Base-by-base conservation (phyloP, 2,329 filamentous ascomycete genomes). In the Diplodia intermedia region DNA sequence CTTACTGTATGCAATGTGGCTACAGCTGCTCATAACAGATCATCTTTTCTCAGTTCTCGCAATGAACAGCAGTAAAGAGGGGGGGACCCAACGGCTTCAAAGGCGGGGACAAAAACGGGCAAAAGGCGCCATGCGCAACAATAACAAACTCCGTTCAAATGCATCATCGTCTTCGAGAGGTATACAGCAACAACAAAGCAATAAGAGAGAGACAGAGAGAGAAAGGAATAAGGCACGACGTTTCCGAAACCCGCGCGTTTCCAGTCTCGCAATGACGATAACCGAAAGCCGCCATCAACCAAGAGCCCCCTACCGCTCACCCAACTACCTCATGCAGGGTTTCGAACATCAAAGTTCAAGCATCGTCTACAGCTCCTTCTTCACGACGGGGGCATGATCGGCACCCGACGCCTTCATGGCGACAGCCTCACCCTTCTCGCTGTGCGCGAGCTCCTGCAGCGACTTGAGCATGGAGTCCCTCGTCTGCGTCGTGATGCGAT, bases 401-500 rank as follows among this genome's bases (percentile, higher is more conserved):
- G 31, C 65, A 31, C 54, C 54, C 6, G 43, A 20, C 31, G 47
- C 31, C 65, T 67, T 60, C 60, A 68, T 43, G 9, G 60, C 67
- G 26, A 68, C 60, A 2, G 67, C 52, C 26, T 50, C 40, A 7
- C 61, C 60, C 33, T 63, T 65, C 53, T 56, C 68, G 18, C 78
- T 70, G 67, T 78, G 75, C 26, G 72, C 74, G 23, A 80, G 61
- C 20, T 77, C 70, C 14, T 77, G 71, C 53, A 80, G 65, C 70
- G 79, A 75, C 15, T 75, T 73, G 71, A 79, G 69, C 78, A 80
- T 80, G 3, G 74, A 76, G 18, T 76, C 74, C 54, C 73, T 68
- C 20, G 76, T 78, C 66, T 71, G 73, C 67, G 75, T 73, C 18
- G 75, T 72, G 47, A 80, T 69, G 2, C 65, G 70, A 67, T 80